Percentiles rank a stretch among this genome's conserved stretches.
Conservation (phyloP, 1,284 basidiomycete species). For the Malassezia equina region DNA sequence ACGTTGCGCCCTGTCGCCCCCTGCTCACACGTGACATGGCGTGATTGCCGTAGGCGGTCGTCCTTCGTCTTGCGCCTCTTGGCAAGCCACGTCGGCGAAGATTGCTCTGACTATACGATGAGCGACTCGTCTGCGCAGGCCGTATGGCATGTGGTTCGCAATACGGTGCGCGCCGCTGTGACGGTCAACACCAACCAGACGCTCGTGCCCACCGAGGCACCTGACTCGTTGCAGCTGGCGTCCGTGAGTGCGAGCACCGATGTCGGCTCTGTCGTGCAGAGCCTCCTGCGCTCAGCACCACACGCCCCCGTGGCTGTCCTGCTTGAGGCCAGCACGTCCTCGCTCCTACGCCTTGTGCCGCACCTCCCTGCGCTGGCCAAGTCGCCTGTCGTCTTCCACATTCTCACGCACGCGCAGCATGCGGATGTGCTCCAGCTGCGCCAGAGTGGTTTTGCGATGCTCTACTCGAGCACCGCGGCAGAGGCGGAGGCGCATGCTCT, state of each 20-base stretch:
- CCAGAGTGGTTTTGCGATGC: constrained; percentile 56
- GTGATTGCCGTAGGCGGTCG: constrained; percentile 1
- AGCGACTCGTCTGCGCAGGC: constrained; percentile 10
- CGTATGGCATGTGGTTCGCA: constrained; percentile 12
- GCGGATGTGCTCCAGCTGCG: constrained; percentile 57
- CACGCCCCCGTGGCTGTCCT: constrained; percentile 2
- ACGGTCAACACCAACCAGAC: background rate
- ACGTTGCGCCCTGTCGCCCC: background rate
- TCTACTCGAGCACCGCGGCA: constrained; percentile 59
- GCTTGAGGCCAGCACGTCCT: background rate
- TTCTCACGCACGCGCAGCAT: constrained; percentile 52
- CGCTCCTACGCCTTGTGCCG: constrained; percentile 29
- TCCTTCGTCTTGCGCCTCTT: background rate
- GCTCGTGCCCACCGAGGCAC: background rate
- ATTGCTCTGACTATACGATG: constrained; percentile 3
- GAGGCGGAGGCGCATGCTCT: constrained; percentile 65
- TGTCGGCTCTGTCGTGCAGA: constrained; percentile 11
- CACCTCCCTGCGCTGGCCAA: constrained; percentile 34
- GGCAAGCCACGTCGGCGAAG: background rate
- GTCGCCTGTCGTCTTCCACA: constrained; percentile 34
- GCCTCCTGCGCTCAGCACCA: background rate
- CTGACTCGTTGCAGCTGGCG: background rate
- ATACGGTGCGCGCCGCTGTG: constrained; percentile 5
- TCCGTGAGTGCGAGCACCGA: constrained; percentile 3
- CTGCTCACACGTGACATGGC: constrained; percentile 8